Evolutionary conservation across 148 eudicot genomes (phyloP).

Genomic region (Vaccinium vitisidaea): DNA sequence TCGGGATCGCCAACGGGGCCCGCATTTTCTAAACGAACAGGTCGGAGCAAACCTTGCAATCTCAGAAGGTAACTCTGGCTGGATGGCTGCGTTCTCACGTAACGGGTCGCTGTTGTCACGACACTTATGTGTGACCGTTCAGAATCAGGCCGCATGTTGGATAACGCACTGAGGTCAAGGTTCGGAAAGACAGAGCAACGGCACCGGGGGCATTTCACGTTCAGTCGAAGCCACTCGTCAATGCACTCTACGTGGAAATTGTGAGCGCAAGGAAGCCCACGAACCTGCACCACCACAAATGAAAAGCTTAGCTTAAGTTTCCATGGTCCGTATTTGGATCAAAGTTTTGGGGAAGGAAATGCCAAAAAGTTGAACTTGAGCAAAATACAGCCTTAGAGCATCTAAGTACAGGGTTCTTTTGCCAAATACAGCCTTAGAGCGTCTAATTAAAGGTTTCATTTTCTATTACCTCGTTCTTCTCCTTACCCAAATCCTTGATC

Average conservation of each 20-base stretch:
- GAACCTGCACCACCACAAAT: constrained; percentile 54
- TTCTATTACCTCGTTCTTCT: not conserved
- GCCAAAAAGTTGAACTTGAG: constrained; percentile 1
- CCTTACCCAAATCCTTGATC: not conserved
- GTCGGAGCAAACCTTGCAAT: constrained; percentile 72
- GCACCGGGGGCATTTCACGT: constrained; percentile 94
- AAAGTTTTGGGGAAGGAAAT: not conserved
- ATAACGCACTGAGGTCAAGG: constrained; percentile 85
- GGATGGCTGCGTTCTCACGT: constrained; percentile 61
- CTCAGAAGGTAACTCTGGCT: constrained; percentile 81
- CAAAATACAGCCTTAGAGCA: not conserved
- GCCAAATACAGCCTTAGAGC: not conserved
- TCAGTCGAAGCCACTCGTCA: constrained; percentile 91
- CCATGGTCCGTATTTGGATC: not conserved
- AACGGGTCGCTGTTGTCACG: constrained; percentile 46
- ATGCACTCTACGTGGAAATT: constrained; percentile 95
- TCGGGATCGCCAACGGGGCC: constrained; percentile 45
- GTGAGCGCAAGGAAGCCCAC: constrained; percentile 98
- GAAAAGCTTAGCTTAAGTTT: constrained; percentile 2
- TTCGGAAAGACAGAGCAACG: constrained; percentile 91
- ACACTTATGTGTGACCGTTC: constrained; percentile 52
- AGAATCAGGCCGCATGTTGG: constrained; percentile 67
- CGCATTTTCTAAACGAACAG: constrained; percentile 51
- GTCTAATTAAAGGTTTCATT: not conserved
- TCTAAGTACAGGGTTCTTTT: not conserved